These are phyloP conservation scores for Leishmania amazonensis DNA, from an alignment of 208 protist genomes.

Conservation along the genomic window DNA sequence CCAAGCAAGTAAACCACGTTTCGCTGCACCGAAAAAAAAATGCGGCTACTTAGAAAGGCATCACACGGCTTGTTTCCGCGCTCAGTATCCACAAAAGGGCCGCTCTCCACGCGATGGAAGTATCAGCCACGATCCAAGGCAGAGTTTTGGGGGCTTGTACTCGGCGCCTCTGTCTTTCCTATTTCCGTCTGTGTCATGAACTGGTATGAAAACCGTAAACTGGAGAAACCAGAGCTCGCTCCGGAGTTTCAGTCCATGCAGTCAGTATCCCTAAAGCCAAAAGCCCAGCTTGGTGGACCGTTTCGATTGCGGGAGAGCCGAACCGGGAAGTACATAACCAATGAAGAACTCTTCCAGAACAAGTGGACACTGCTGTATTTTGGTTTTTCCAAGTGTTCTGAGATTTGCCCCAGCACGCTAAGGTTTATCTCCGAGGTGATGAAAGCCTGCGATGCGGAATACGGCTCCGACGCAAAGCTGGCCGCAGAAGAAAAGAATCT, in stretches of 20 bases:
- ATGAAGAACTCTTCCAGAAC: conserved; percentile 67
- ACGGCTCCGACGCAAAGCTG: conserved; percentile 31
- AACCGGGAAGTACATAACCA: conserved; percentile 67
- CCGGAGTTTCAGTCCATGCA: conserved; percentile 54
- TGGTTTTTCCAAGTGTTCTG: conserved; percentile 88
- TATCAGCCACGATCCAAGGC: conserved; percentile 58
- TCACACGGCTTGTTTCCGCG: conserved; percentile 7
- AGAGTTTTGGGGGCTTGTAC: conserved; percentile 61
- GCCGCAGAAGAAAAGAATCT: conserved; percentile 47
- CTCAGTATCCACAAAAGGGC: conserved; percentile 5
- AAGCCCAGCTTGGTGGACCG: conserved; percentile 71
- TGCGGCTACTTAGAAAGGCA: conserved; percentile 1
- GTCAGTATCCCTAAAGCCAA: conserved; percentile 40
- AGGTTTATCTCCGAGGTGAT: conserved; percentile 73
- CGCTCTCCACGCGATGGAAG: conserved; percentile 18
- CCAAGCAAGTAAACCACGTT: not conserved
- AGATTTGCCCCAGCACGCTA: conserved; percentile 81
- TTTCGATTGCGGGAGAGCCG: conserved; percentile 62
- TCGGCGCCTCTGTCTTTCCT: conserved; percentile 62
- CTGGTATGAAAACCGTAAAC: conserved; percentile 52
- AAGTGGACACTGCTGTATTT: conserved; percentile 89
- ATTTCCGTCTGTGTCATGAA: conserved; percentile 47
- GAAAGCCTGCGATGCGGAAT: conserved; percentile 44
- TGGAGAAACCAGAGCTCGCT: conserved; percentile 37
- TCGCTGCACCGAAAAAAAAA: not conserved